phyloP scores from a whole-genome alignment of 2,329 filamentous ascomycete genomes.

The Colletotrichum cereale region DNA sequence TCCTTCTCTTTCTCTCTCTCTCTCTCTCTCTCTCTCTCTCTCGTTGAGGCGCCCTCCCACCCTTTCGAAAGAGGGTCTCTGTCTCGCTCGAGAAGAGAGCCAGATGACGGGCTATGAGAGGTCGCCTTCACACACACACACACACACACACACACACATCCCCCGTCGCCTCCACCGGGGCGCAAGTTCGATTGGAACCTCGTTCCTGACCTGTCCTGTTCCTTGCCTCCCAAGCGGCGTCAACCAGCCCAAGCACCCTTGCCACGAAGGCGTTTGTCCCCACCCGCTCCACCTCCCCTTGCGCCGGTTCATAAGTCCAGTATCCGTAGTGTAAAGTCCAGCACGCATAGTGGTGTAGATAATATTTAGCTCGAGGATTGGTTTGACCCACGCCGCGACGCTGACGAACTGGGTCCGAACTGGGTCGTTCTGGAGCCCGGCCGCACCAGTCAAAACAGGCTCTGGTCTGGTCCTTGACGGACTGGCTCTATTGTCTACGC shows the following conservation, averaged over 20 bases:
- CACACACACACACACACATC: background rate
- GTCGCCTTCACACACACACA: slow-evolving; percentile 10
- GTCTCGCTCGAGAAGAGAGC: background rate
- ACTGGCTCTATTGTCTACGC: background rate
- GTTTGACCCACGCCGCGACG: slow-evolving; percentile 28
- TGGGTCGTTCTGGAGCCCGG: slow-evolving; percentile 4
- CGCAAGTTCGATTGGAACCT: slow-evolving; percentile 37
- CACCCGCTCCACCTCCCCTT: background rate
- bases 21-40: background rate
- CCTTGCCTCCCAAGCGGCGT: slow-evolving; percentile 24
- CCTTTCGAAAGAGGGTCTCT: background rate
- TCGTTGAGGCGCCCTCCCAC: background rate
- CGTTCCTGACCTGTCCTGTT: slow-evolving; percentile 35
- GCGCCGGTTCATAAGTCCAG: slow-evolving; percentile 30
- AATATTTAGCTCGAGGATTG: slow-evolving; percentile 28
- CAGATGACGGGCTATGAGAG: slow-evolving; percentile 1
- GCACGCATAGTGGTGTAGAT: background rate
- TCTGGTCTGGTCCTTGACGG: background rate
- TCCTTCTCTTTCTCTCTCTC: background rate
- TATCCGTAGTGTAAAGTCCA: background rate
- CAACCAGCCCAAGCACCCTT: slow-evolving; percentile 27
- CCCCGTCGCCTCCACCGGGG: slow-evolving; percentile 30
- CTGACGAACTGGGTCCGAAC: slow-evolving; percentile 28
- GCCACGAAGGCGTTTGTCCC: background rate
- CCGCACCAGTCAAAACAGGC: background rate